These are phyloP conservation scores for Metschnikowia baotianmanensis DNA, from an alignment of 805 yeast genomes.

Conservation along the genomic window DNA sequence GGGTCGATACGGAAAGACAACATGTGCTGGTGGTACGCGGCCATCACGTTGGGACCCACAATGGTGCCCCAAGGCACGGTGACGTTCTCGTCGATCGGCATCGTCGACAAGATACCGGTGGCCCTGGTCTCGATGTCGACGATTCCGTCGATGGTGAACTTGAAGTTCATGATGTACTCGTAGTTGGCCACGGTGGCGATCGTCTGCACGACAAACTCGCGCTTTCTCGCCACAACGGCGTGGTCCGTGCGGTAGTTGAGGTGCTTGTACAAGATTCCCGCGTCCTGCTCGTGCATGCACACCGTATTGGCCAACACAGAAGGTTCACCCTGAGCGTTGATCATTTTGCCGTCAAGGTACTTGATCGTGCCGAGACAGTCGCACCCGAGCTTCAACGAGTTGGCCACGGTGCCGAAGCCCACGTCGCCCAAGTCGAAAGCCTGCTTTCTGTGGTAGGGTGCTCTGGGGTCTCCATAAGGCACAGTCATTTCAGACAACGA, in stretches of 20 bases:
- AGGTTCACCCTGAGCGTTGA: constrained; percentile 60
- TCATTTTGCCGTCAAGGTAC: constrained; percentile 62
- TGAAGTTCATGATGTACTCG: constrained; percentile 71
- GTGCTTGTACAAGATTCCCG: constrained; percentile 76
- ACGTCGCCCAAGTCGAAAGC: constrained; percentile 85
- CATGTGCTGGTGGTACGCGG: constrained; percentile 82
- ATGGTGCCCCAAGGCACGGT: constrained; percentile 72
- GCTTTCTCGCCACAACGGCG: constrained; percentile 70
- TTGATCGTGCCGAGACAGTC: constrained; percentile 82
- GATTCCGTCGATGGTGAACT: constrained; percentile 75
- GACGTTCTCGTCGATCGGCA: constrained; percentile 71
- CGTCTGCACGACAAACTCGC: constrained; percentile 76
- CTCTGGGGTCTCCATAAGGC: constrained; percentile 83
- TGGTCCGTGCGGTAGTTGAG: constrained; percentile 71
- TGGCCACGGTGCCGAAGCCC: constrained; percentile 76
- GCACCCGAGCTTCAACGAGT: constrained; percentile 69
- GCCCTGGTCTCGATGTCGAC: constrained; percentile 79
- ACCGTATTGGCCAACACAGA: constrained; percentile 63
- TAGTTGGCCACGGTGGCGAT: constrained; percentile 84
- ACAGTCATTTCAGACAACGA: constrained; percentile 83
- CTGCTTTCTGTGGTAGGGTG: constrained; percentile 81
- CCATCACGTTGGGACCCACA: constrained; percentile 78
- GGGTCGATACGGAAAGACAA: constrained; percentile 79
- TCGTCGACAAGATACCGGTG: constrained; percentile 82
- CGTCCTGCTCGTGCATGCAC: constrained; percentile 79